Evolutionary conservation across 768 basidiomycete species (phyloP), one percentile per base, ranked within the genome.

Genomic region (Mycena crocata): DNA sequence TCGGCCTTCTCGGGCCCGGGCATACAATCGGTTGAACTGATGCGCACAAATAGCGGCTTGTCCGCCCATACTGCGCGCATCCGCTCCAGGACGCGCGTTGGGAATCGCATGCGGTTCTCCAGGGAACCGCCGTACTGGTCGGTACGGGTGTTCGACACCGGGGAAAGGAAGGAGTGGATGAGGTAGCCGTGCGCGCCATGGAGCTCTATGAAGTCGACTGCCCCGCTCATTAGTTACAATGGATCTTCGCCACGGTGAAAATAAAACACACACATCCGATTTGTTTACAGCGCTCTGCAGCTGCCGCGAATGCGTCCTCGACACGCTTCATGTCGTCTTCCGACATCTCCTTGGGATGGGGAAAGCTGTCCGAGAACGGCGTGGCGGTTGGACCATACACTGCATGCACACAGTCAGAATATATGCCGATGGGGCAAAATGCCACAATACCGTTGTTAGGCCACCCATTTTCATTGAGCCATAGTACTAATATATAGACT

Each of bases 41-140:
- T 77, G 24, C 93, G 84, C 59, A 91, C 80, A 78, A 94, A 93
- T 21, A 95, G 78, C 1, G 94, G 92, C 82, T 88, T 89, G 15
- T 82, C 77, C n/a, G n/a, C n/a, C n/a, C n/a, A n/a, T n/a, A n/a
- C n/a, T 5, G 81, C 74, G 0, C 89, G 87, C 69, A 93, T 90
- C 13, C 83, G 81, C 23, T 80, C 82, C 17, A 90, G 85, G 48
- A 93, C 80, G 72, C 92, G 87, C 7, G 92, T 74, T 13, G 84
- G 81, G 35, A 94, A 79, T 13, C 91, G 81, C 21, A 80, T 85
- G 24, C 92, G 83, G 72, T 92, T 93, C 76, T 92, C 90, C 62
- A 92, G 86, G 69, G 84, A 86, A 2, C 92, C 92, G 0, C 91
- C 91, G 71, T 91, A 93, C 67, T 86, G 82, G 73, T 91, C 90